Base-by-base conservation (phyloP, 495 filamentous ascomycete species). In the Penicillium chermesinum region DNA sequence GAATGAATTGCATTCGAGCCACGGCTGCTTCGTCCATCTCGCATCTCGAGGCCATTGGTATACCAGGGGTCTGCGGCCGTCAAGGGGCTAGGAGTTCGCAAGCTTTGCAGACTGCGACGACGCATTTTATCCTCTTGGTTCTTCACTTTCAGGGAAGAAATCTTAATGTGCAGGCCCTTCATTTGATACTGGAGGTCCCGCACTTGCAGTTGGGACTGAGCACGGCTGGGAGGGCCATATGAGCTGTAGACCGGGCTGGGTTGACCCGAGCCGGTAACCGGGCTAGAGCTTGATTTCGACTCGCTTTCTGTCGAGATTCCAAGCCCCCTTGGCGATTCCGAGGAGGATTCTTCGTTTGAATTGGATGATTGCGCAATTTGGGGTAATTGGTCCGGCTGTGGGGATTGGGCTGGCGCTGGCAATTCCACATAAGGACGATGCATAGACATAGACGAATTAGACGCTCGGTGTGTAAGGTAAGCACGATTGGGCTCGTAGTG, bases 91-190 rank as follows among this genome's bases (percentile, higher is more conserved):
- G 88, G 86, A 5, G 87, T 88, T 9, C 89, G 81, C 49, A 96
- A 67, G 64, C 81, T 91, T 53, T 91, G 88, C 43, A 94, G 60
- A 61, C 91, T 96, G 40, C 86, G 81, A 36, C 93, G 78, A 52
- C 87, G 85, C 52, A 95, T 65, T 50, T 78, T 87, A 55, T 96
- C 93, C 50, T 87, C 87, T 40, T 87, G 80, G 4, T 86, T 85
- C 61, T 90, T 86, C 53, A 90, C 81, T 49, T 91, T 83, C 25
- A 98, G 67, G 9, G 75, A 85, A 3, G 91, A 95, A 16, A 98
- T 88, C 54, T 89, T 88, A 41, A 91, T 93, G 57, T 91, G 89
- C 18, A 98, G 72, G 53, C 90, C 90, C 54, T 91, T 84, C 86
- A 97, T 93, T 69, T 98, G 90, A 52, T 91, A 86, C 43, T 87